Evolutionary conservation across 345 rosid species (phyloP).

Genomic region (Brassica incana): DNA sequence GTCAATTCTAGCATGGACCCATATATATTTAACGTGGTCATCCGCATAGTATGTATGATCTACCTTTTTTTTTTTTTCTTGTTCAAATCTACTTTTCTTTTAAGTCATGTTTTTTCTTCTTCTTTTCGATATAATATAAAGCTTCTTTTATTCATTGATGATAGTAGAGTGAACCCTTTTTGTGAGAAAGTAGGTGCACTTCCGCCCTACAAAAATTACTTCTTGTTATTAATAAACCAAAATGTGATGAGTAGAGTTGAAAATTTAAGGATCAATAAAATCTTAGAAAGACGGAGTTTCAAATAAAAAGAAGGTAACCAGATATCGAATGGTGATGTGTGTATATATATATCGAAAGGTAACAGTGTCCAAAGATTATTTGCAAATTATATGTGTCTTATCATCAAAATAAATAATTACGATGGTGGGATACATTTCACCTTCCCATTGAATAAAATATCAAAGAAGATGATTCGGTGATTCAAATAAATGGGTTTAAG

Average conservation of each 20-base stretch:
- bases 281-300: neutral
- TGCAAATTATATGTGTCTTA: neutral
- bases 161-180: constrained; percentile 14
- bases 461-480: constrained; percentile 31
- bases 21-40: constrained; percentile 41
- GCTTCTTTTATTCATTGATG: constrained; percentile 29
- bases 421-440: constrained; percentile 32
- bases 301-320: neutral
- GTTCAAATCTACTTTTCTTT: constrained; percentile 29
- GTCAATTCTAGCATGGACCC: constrained; percentile 44
- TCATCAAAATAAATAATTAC: neutral
- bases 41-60: constrained; percentile 27
- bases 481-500: constrained; percentile 21
- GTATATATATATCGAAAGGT: neutral
- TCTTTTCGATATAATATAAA: constrained; percentile 26
- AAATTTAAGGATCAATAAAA: constrained; percentile 31
- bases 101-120: neutral
- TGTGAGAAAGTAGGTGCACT: neutral
- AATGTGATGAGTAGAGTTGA: constrained; percentile 16
- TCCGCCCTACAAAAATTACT: constrained; percentile 23
- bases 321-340: neutral
- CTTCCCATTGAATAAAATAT: constrained; percentile 8
- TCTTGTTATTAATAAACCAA: constrained; percentile 17
- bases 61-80: too few species aligned
- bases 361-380: neutral